Base-by-base conservation (phyloP, 2,329 filamentous ascomycete genomes). In the Cladosporium colombiae region DNA sequence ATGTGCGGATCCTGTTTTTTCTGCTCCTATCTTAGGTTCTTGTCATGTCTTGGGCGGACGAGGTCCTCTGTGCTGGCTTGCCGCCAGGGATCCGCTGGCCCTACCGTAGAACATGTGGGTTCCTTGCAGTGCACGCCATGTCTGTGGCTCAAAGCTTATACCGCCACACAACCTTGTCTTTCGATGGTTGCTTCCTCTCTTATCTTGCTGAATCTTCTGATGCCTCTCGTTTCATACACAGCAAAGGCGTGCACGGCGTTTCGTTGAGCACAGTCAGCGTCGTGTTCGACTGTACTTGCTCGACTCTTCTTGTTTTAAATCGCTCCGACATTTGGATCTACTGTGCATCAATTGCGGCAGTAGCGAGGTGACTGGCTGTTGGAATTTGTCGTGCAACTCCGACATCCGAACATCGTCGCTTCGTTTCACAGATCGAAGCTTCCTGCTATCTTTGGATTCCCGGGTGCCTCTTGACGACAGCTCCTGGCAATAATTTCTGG, bases 1-100 rank as follows among this genome's bases (percentile, higher is more conserved):
- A 27, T 29, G 3, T 35, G n/a, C 49, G 21, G 31, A 37, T 31
- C 31, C 31, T 53, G 25, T 21, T 56, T 63, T 62, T 63, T 63
- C 60, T 63, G 61, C 61, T 56, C 61, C 61, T 63, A 63, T 63
- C 61, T 44, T 56, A 35, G 33, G 33, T 35, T 63, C 61, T 31
- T 56, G 50, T 33, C 50, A 33, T 56, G 61, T 35, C 61, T 63
- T 63, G 50, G 33, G 31, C 50, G 49, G 33, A 37, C 46, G 37
- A 55, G 33, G 10, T 52, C 35, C n/a, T 40, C 33, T 63, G 61
- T 56, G 61, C 35, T 63, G 50, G 50, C 61, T 35, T 35, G 21
- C 49, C 23, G 31, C 60, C 49, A 62, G 29, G 27, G 49, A 52
- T 46, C 56, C 33, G 56, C 40, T 59, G 35, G 56, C 56, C 55